Base-by-base conservation (phyloP, 306 rosid genomes). In the Sicyos edulis region DNA sequence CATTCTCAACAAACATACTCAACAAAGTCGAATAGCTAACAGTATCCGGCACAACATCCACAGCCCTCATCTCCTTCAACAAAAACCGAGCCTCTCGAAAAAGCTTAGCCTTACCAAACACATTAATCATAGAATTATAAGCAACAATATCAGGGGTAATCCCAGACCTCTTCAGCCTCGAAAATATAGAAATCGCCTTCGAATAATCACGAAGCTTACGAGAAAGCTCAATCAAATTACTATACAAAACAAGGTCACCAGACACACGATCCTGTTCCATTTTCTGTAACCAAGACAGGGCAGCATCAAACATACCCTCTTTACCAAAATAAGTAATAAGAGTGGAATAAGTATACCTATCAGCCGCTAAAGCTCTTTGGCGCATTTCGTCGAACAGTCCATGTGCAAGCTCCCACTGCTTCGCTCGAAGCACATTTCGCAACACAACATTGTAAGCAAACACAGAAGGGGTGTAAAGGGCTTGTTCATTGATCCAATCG, bases 361-460 rank as follows among this genome's bases (percentile, higher is more conserved):
- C 98, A 8, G 98, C 96, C 0, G 98, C 83, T 4, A 92, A 74
- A 20, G 96, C 96, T 74, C 79, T 78, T 17, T 78, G 89, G 65
- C 96, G 96, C 98, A 88, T 90, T 90, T 92, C 98, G 6, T 92
- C 93, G 20, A 92, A 90, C 90, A 92, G 92, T 10, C 98, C 98
- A 47, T 83, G 93, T 3, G 93, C 98, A 42, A 90, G 70, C 6
- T 80, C 86, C 88, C 87, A 90, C 76, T 90, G 96, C 78, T 87
- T 84, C 12, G 93, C 87, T 0, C 96, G 90, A 14, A 90, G 88
- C n/a, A 87, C 96, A 26, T 92, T 92, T 2, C 98, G 90, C 0
- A 92, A 5, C 16, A 86, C 92, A 15, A 92, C 96, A 32, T 92
- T 92, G 89, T 88, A 90, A 59, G 95, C 98, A 54, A 81, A 77